phyloP scores from a whole-genome alignment of 129 eudicot genomes.

The Tanacetum coccineum region DNA sequence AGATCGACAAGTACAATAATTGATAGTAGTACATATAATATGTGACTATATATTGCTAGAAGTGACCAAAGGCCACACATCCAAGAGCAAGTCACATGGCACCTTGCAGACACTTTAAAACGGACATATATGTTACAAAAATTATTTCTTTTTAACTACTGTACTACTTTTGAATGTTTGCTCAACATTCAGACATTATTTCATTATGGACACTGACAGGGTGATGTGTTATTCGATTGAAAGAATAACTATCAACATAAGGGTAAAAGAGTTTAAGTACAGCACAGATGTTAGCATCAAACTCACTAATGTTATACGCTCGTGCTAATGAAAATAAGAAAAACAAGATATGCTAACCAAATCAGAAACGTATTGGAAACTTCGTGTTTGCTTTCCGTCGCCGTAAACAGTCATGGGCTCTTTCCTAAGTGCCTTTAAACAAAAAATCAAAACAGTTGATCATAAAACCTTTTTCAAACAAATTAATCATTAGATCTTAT shows the following conservation, averaged over 20 bases:
- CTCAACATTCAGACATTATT: not conserved
- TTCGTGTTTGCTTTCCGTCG: slow-evolving; percentile 87
- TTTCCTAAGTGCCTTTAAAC: slow-evolving; percentile 65
- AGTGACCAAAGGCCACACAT: slow-evolving; percentile 8
- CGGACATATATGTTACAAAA: no score
- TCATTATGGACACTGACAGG: not conserved
- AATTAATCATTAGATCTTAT: no score
- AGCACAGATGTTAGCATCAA: no score
- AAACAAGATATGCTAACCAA: slow-evolving; percentile 42
- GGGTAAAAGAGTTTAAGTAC: no score
- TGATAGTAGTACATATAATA: not conserved
- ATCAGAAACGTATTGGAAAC: slow-evolving; percentile 84
- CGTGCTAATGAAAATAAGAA: no score
- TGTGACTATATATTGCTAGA: not conserved
- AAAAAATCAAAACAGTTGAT: not conserved
- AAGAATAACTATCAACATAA: no score
- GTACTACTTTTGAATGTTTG: no score
- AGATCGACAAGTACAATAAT: slow-evolving; percentile 20
- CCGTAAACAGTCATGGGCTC: slow-evolving; percentile 85
- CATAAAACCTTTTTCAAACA: no score
- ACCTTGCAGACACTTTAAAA: not conserved
- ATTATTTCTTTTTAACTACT: no score
- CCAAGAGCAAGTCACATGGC: slow-evolving; percentile 14
- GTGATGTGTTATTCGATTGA: not conserved
- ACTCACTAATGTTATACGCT: not conserved